Percentiles rank a stretch among this genome's conserved stretches.
These are phyloP conservation scores for Phytophthora capsici DNA, from an alignment of 352 stramenopile species.

Conservation along the genomic window DNA sequence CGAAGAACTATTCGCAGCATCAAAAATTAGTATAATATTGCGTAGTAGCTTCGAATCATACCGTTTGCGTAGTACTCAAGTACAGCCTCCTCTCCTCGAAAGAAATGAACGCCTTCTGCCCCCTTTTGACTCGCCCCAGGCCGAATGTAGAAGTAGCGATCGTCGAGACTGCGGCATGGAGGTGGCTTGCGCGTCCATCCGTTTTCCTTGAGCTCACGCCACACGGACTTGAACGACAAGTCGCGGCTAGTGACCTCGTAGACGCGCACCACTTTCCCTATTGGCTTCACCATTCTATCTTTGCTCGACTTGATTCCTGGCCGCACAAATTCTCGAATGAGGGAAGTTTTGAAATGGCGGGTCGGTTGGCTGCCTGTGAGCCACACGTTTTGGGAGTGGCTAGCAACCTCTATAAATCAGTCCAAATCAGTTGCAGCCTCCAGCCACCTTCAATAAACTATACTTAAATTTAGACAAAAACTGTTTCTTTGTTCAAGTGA, in stretches of 20 bases:
- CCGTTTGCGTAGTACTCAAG: constrained; percentile 14
- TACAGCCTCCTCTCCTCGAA: constrained; percentile 10
- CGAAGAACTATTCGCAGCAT: too few relatives aligned
- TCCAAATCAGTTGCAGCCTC: too few relatives aligned
- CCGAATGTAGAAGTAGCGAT: constrained; percentile 9
- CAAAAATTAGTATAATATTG: too few relatives aligned
- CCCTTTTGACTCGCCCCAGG: neutral
- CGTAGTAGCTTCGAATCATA: too few relatives aligned
- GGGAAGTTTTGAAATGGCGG: too few relatives aligned
- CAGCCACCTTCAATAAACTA: too few relatives aligned
- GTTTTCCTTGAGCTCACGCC: constrained; percentile 3
- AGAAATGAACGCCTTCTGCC: constrained; percentile 1
- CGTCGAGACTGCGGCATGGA: neutral
- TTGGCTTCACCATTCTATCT: neutral
- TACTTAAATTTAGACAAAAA: too few relatives aligned
- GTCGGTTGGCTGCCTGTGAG: too few relatives aligned
- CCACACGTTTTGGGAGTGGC: too few relatives aligned
- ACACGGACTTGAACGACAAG: constrained; percentile 7
- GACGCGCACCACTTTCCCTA: too few relatives aligned
- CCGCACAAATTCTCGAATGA: constrained; percentile 7
- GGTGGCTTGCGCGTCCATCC: constrained; percentile 7
- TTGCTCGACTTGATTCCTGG: neutral
- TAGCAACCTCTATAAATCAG: too few relatives aligned
- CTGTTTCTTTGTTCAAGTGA: too few relatives aligned
- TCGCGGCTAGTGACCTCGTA: neutral